Evolutionary conservation across 1,284 basidiomycete species (phyloP).

Genomic region (Tilletia walkeri): DNA sequence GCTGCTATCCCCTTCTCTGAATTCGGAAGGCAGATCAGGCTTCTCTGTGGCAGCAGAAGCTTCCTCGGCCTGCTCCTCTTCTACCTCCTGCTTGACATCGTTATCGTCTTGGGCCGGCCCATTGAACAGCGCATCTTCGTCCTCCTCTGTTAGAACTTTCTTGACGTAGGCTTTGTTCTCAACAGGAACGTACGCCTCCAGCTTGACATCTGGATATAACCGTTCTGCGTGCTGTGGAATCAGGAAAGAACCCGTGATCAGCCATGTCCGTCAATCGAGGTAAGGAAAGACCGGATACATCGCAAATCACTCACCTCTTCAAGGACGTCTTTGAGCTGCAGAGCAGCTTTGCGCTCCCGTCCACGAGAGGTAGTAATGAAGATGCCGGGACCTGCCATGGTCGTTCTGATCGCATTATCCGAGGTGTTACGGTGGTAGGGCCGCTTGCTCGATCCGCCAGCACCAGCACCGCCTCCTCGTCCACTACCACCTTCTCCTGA

Average conservation of each 20-base stretch:
- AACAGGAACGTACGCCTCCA: slow-evolving; percentile 18
- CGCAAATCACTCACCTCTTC: slow-evolving; percentile 30
- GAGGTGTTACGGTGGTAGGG: slow-evolving; percentile 28
- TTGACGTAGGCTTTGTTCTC: slow-evolving; percentile 11
- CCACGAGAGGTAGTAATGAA: slow-evolving; percentile 43
- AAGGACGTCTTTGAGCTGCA: slow-evolving; percentile 44
- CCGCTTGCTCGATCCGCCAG: slow-evolving; percentile 2
- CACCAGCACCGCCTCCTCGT: neutral
- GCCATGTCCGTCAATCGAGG: no score
- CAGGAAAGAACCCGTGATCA: no score
- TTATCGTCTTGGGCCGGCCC: neutral
- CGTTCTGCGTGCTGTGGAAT: slow-evolving; percentile 23
- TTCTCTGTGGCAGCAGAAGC: neutral
- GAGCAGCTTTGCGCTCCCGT: slow-evolving; percentile 47
- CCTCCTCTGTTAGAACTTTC: neutral
- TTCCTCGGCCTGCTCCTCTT: neutral
- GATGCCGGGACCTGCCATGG: slow-evolving; percentile 41
- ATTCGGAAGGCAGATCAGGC: no score
- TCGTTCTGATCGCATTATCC: slow-evolving; percentile 21
- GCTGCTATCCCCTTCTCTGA: neutral
- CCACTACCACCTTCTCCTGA: neutral
- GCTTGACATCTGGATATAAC: slow-evolving; percentile 36
- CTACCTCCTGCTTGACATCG: neutral
- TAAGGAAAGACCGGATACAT: neutral
- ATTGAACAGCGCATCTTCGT: slow-evolving; percentile 13